Evolutionary conservation across 2,329 filamentous ascomycete species (phyloP), one percentile per base, ranked within the genome.

Genomic region (Pseudogymnoascus verrucosus): DNA sequence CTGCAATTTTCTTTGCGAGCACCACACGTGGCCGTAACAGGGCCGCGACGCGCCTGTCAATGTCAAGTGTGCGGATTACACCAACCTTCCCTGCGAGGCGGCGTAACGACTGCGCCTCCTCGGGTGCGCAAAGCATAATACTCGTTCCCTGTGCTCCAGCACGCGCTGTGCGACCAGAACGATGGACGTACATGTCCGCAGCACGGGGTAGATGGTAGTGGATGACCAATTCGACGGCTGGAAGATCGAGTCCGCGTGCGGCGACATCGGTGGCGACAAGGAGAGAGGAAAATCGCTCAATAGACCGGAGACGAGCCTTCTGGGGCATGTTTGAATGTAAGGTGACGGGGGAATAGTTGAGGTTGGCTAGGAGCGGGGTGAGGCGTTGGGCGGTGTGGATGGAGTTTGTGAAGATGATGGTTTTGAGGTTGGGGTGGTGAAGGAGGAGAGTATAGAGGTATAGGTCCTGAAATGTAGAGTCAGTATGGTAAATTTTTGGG

Each of bases 321-420:
- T 99, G 95, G 0, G 87, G 83, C 95, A 99, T 98, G 67, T 92
- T 89, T 0, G 92, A 97, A 76, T 99, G 95, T 0, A 99, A 80
- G 0, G 90, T 86, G 10, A 91, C 79, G 0, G 88, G 89, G 2
- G 88, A 86, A 7, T 97, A 81, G 66, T 88, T 84, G 61, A 99
- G 85, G 68, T 90, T 91, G 69, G 93, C 86, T 1, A 99, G 83
- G 72, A 97, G 84, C 0, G 93, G 91, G 0, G 89, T 87, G 11
- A 99, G 80, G 39, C 95, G 90, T 51, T 92, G 89, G 61, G 96
- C 93, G 2, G 93, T 89, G 62, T 90, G 90, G 74, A 99, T 97
- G 51, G 93, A 96, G 78, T 99, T 99, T 28, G 93, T 92, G 75
- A 99, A 99, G 59, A 99, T 86, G 2, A 99, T 81, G 0, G 91